Base-by-base conservation (phyloP, 345 rosid species). In the Punica granatum region DNA sequence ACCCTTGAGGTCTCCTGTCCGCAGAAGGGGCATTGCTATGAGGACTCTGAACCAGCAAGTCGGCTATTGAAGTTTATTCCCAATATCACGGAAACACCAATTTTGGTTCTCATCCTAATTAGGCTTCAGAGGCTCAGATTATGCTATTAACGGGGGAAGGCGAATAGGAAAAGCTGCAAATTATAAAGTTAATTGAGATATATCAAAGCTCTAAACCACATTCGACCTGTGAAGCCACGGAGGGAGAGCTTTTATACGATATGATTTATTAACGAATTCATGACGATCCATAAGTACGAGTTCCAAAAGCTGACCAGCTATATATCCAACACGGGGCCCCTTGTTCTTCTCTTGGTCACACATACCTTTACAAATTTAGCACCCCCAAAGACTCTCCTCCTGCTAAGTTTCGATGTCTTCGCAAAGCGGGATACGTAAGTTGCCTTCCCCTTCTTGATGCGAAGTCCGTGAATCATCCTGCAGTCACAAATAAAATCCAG, bases 381-480 rank as follows among this genome's bases (percentile, higher is more conserved):
- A 73, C 81, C 86, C 69, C 92, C 98, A 67, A 80, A 90, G 74
- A 63, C n/a, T 81, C 60, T 93, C 90, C 78, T 93, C 98, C 78
- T 90, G 98, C 74, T 82, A 70, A 93, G 81, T 36, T 82, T 83
- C 11, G 97, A 87, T 26, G 97, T 93, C 87, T 67, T 83, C 53
- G 90, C 92, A 71, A 68, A 90, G 54, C 91, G 92, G 51, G 92
- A 82, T 41, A 93, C 94, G 72, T 88, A 89, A 13, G 90, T 78
- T 39, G 98, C 97, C 70, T 86, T 90, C 41, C 97, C 98, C 70
- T 89, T 85, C 72, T 88, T 87, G 70, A 93, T 90, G 61, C 88
- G 90, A 72, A 90, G 64, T 9, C 94, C 98, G 79, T 93, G 97
- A 69, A 93, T 85, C 98, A 93, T 93, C 61, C 97, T 90, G 87